Evolutionary conservation across 176 grass and related monocot species (phyloP).

Genomic region (Hyparrhenia diplandra): DNA sequence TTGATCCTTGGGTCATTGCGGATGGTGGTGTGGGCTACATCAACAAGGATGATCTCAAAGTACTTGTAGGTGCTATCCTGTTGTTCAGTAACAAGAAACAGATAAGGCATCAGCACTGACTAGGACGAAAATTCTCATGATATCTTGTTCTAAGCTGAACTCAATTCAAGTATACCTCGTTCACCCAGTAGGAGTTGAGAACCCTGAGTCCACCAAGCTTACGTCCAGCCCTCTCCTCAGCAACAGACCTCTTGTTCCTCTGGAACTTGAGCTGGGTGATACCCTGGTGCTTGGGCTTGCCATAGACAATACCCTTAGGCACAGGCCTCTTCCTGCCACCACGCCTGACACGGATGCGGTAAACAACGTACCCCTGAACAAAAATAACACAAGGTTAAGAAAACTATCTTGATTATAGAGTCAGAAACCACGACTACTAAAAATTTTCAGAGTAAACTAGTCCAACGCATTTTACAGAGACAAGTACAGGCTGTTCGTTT

Average conservation of each 20-base stretch:
- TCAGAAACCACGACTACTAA: background rate
- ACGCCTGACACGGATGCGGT: constrained; percentile 57
- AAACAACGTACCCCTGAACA: constrained; percentile 53
- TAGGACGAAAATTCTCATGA: background rate
- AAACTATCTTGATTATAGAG: background rate
- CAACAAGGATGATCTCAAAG: constrained; percentile 66
- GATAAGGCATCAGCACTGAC: background rate
- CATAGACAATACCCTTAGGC: constrained; percentile 80
- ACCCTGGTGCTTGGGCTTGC: constrained; percentile 94
- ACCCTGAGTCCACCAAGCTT: constrained; percentile 82
- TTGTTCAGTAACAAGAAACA: background rate
- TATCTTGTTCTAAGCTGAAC: background rate
- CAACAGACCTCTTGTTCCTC: constrained; percentile 91
- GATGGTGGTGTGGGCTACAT: constrained; percentile 63
- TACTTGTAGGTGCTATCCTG: constrained; percentile 72
- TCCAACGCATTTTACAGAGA: background rate
- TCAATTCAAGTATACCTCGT: constrained; percentile 51
- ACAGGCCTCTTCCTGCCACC: constrained; percentile 91
- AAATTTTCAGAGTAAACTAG: background rate
- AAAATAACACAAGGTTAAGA: background rate
- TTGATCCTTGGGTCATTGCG: constrained; percentile 80
- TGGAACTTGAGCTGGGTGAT: constrained; percentile 92
- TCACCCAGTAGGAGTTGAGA: constrained; percentile 92
- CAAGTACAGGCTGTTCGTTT: too few relatives aligned
- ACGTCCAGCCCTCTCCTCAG: constrained; percentile 84